Base-by-base conservation (phyloP, 805 yeast genomes). In the Starmerella floricola region DNA sequence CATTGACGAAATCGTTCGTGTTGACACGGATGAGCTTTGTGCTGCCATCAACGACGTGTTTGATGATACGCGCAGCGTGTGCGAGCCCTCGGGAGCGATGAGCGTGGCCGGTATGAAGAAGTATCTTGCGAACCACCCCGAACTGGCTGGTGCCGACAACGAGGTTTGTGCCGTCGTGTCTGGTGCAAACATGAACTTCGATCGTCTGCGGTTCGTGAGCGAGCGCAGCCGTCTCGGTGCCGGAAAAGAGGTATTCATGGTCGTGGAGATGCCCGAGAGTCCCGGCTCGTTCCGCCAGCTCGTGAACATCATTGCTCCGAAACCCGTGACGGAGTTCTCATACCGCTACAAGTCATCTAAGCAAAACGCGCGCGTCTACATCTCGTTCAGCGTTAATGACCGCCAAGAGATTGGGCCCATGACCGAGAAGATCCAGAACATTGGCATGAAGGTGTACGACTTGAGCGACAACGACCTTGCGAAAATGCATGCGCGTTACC, bases 201-300 rank as follows among this genome's bases (percentile, higher is more conserved):
- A 88, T 62, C 73, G 99, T 55, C 69, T 91, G 55, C 73, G 99
- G 60, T 91, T 91, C 62, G 96, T 91, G 17, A 76, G 94, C 45
- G 99, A 91, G 63, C 79, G 99, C 63, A 96, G 98, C 12, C 93
- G 84, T 39, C 71, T 91, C n/a, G 99, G 98, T 64, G 97, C 88
- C 61, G 98, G 97, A 42, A 83, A 79, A 53, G 99, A 91, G 66
- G 94, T 85, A 6, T 88, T 93, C 55, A 69, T 91, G 69, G 74
- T 82, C 36, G 85, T 87, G 15, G 78, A 85, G 34, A 85, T 91
- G 50, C 96, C 97, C 19, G 98, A 91, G 61, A 64, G 68, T 34
- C 95, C 96, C 16, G 98, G 97, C 23, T 81, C 93, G 42, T 91
- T 91, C 64, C 70, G 73, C 41, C 73, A 74, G 51, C 69, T 91